Conservation (phyloP, 2,329 filamentous ascomycete species). For the Colletotrichum costaricense region DNA sequence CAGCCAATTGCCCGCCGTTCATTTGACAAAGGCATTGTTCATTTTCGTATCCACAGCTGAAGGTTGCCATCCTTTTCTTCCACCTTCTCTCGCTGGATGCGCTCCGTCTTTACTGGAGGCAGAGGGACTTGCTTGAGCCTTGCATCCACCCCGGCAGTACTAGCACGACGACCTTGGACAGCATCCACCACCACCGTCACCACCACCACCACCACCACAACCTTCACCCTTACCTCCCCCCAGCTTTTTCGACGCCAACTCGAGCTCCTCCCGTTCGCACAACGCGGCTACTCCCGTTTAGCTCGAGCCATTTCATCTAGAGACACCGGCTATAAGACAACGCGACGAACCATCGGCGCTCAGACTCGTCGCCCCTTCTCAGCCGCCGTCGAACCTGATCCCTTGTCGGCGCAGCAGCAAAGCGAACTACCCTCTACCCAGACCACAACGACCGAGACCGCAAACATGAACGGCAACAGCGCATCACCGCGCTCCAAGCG, state of each 20-base stretch:
- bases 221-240: neutral
- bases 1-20: constrained; percentile 9
- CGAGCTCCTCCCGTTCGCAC: constrained; percentile 15
- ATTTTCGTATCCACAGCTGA: neutral
- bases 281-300: constrained; percentile 29
- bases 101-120: constrained; percentile 24
- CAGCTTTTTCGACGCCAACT: constrained; percentile 21
- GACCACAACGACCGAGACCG: constrained; percentile 11
- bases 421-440: neutral
- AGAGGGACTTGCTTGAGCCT: constrained; percentile 33
- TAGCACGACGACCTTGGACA: constrained; percentile 23
- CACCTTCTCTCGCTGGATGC: constrained; percentile 28
- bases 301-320: neutral
- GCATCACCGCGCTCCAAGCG: constrained; percentile 60
- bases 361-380: constrained; percentile 4
- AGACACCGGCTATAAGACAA: constrained; percentile 27
- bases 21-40: constrained; percentile 13
- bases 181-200: constrained; percentile 1
- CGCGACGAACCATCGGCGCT: constrained; percentile 9
- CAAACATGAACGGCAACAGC: constrained; percentile 57
- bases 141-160: constrained; percentile 28
- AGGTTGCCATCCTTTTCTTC: constrained; percentile 19
- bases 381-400: neutral
- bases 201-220: neutral
- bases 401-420: constrained; percentile 8